Evolutionary conservation across 441 rosid species (phyloP), one percentile per base, ranked within the genome.

Genomic region (Syzygium syzygioides): DNA sequence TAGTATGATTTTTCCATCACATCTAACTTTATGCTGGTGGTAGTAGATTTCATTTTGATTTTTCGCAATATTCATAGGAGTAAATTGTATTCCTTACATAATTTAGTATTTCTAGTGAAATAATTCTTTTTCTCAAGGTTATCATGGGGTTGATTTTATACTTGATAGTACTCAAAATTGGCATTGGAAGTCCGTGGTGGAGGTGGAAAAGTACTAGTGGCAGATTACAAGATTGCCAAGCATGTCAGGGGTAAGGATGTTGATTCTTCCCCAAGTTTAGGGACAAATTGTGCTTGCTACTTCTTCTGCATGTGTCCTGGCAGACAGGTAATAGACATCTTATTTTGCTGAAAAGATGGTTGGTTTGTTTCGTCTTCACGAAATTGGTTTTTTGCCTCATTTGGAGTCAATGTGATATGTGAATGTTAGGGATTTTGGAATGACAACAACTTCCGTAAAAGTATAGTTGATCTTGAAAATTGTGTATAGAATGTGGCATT

Each of bases 231-330:
- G 92, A 94, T 97, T 89, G 97, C 92, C 88, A 95, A 94, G 85
- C 94, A 94, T 91, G 93, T 96, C 86, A 87, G 91, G 88, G 90
- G 89, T 8, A 88, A 92, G 89, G 92, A 87, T 54, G 92, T 90
- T 30, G 91, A 93, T 14, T 34, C 91, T n/a, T 85, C 92, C 13
- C 85, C 90, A 86, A 89, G 89, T 89, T 60, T 88, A 32, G 90
- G 71, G 85, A 68, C 88, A 86, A 91, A 66, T 88, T 96, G 94
- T 88, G 95, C 96, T 92, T 97, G 98, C 92, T 96, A 97, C 94
- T 97, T 99, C 90, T 97, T 97, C 92, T 97, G 99, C 95, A 96
- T 97, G 99, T 97, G 99, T 90, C 99, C 99, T 85, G 99, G 99
- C 89, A 99, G 99, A 85, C 99, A 97, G 99, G 99, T 96, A 91